Percentiles rank a stretch among this genome's conserved stretches.
phyloP scores from a whole-genome alignment of 345 rosid species.

The Punica granatum region DNA sequence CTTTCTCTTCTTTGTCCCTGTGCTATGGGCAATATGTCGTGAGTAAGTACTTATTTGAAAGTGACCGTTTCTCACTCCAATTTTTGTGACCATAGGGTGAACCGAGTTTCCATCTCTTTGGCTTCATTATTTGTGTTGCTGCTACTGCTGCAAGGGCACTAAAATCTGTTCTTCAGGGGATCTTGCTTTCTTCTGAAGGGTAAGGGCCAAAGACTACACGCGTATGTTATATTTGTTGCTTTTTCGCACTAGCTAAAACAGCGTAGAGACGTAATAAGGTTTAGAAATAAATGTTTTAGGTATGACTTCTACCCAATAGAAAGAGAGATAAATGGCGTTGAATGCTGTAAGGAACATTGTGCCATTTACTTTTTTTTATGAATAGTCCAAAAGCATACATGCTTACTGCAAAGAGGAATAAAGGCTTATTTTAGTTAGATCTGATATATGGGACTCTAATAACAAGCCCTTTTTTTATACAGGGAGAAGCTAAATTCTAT shows the following conservation, averaged over 20 bases:
- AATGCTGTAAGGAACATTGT: conserved; percentile 9
- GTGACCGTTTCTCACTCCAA: neutral
- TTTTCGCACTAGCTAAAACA: neutral
- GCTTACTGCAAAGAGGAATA: neutral
- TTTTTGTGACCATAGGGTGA: conserved; percentile 50
- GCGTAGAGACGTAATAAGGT: neutral
- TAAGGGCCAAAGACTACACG: conserved; percentile 20
- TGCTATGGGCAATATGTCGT: neutral
- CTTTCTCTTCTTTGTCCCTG: neutral
- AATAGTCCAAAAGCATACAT: neutral
- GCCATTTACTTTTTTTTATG: neutral
- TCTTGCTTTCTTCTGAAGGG: conserved; percentile 98
- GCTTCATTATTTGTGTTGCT: conserved; percentile 82
- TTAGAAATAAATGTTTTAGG: neutral
- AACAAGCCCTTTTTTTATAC: neutral
- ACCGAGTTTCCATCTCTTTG: conserved; percentile 97
- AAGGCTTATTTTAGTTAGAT: neutral
- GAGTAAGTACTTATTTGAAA: conserved; percentile 4
- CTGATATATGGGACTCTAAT: neutral
- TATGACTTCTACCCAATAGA: neutral
- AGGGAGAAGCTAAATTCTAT: conserved; percentile 99
- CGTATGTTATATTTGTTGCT: neutral
- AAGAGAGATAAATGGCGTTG: neutral
- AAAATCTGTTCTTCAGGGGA: conserved; percentile 94
- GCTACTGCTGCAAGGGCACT: conserved; percentile 99